Evolutionary conservation across 202 grass and related monocot species (phyloP).

Genomic region (Bolboschoenoplectus hybrid): DNA sequence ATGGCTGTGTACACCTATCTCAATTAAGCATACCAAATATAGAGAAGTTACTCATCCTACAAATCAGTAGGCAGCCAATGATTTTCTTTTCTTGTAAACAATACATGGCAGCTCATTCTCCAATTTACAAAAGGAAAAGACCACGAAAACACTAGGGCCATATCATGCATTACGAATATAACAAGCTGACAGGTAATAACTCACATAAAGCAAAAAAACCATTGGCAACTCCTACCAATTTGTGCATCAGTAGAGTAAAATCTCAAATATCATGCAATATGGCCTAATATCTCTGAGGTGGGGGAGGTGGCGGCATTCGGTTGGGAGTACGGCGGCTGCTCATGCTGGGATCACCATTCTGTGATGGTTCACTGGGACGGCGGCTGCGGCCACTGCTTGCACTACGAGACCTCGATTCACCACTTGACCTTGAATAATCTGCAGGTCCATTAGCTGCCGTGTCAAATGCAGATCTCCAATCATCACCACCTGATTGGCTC

Average conservation of each 20-base stretch:
- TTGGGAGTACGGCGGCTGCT: slow-evolving; percentile 50
- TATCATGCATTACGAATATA: background rate
- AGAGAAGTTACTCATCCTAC: slow-evolving; percentile 20
- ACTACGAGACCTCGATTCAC: slow-evolving; percentile 42
- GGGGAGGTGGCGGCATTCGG: slow-evolving; percentile 53
- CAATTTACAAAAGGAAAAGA: slow-evolving; percentile 13
- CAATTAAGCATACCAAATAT: slow-evolving; percentile 33
- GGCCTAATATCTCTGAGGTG: slow-evolving; percentile 42
- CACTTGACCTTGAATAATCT: slow-evolving; percentile 32
- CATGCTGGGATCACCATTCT: slow-evolving; percentile 51
- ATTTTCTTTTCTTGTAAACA: background rate
- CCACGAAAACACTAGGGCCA: background rate
- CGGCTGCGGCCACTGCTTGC: slow-evolving; percentile 29
- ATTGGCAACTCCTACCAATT: slow-evolving; percentile 24
- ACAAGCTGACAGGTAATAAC: slow-evolving; percentile 17
- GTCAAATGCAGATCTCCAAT: slow-evolving; percentile 82
- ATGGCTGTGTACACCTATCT: slow-evolving; percentile 26
- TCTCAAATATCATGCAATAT: slow-evolving; percentile 22
- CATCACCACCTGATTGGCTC: slow-evolving; percentile 45
- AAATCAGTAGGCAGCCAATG: slow-evolving; percentile 32
- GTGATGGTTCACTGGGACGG: slow-evolving; percentile 35
- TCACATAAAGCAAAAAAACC: background rate
- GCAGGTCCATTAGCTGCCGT: slow-evolving; percentile 41
- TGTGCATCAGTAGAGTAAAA: background rate
- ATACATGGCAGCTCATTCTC: slow-evolving; percentile 3